Conservation (phyloP, 176 grass and related monocot genomes). For the Oryza longistaminata region DNA sequence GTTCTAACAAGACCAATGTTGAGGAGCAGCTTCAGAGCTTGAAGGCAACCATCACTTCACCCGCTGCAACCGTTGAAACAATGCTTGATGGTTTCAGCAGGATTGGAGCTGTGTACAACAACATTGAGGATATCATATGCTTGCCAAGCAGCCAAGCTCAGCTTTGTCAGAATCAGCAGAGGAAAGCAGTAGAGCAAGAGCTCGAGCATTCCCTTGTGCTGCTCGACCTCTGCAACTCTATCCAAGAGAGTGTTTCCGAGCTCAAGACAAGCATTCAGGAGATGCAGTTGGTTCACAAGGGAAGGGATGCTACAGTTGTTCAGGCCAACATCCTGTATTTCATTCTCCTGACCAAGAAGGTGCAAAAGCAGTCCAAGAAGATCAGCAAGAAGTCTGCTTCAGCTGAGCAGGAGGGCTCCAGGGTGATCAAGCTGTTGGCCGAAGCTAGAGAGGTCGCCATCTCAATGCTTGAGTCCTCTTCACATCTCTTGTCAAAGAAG, state of each 20-base stretch:
- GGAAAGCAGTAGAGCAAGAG: conserved; percentile 32
- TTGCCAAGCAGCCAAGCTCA: conserved; percentile 31
- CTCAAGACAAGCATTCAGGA: conserved; percentile 21
- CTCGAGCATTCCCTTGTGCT: conserved; percentile 30
- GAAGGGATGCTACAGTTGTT: neutral
- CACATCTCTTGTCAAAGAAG: no score
- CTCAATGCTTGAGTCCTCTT: no score
- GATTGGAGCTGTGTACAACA: neutral
- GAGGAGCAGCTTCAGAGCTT: conserved; percentile 31
- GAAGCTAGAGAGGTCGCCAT: no score
- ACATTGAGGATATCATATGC: neutral
- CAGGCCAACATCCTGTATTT: conserved; percentile 10
- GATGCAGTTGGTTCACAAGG: neutral
- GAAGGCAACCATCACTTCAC: neutral
- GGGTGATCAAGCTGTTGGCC: no score
- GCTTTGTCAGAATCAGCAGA: conserved; percentile 16
- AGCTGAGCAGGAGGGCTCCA: no score
- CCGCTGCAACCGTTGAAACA: neutral
- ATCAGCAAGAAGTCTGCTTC: no score
- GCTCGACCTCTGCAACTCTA: conserved; percentile 25
- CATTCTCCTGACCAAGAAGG: conserved; percentile 11
- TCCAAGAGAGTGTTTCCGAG: neutral
- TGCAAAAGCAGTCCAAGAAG: no score
- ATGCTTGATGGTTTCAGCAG: neutral
- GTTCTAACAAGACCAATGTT: neutral